A percentile compares a stretch with the other conserved stretches of the same genome.
Evolutionary conservation across 306 rosid species (phyloP).

Genomic region (Castanospermum australe): DNA sequence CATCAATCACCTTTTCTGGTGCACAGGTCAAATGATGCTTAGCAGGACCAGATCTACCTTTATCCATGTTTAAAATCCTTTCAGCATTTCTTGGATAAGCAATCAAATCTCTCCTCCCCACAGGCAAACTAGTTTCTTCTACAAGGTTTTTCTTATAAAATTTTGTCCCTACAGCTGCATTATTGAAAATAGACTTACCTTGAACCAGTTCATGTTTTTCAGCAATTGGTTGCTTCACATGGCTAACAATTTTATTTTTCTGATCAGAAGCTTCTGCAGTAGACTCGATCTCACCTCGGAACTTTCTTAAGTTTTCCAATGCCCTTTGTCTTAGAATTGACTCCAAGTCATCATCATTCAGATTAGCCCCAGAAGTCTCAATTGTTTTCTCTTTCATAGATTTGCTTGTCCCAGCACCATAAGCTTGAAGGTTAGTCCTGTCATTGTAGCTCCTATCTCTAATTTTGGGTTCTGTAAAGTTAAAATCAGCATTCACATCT

Average conservation of each 20-base stretch:
- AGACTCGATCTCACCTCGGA: conserved; percentile 42
- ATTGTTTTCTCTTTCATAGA: conserved; percentile 33
- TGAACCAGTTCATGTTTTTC: conserved; percentile 38
- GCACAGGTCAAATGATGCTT: conserved; percentile 35
- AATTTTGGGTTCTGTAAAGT: conserved; percentile 12
- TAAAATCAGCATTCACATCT: conserved; percentile 33
- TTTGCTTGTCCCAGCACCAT: conserved; percentile 33
- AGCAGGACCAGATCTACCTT: conserved; percentile 31
- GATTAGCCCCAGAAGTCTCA: conserved; percentile 39
- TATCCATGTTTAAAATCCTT: conserved; percentile 24
- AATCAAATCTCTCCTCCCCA: conserved; percentile 28
- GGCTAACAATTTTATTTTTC: conserved; percentile 40
- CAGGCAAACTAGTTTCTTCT: conserved; percentile 32
- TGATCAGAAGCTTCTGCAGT: conserved; percentile 35
- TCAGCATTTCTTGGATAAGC: conserved; percentile 24
- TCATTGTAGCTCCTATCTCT: conserved; percentile 15
- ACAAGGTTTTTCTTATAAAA: conserved; percentile 33
- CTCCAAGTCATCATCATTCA: conserved; percentile 59
- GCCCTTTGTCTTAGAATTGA: conserved; percentile 74
- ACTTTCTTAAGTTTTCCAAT: conserved; percentile 77
- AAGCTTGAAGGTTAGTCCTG: conserved; percentile 25
- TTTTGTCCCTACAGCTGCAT: conserved; percentile 29
- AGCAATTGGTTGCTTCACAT: conserved; percentile 38
- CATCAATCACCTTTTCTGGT: conserved; percentile 39
- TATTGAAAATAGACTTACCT: conserved; percentile 34